Evolutionary conservation across 371 early-diverging fungal species (phyloP), one percentile per base, ranked within the genome.

Genomic region (Basidiobolus meristosporus): DNA sequence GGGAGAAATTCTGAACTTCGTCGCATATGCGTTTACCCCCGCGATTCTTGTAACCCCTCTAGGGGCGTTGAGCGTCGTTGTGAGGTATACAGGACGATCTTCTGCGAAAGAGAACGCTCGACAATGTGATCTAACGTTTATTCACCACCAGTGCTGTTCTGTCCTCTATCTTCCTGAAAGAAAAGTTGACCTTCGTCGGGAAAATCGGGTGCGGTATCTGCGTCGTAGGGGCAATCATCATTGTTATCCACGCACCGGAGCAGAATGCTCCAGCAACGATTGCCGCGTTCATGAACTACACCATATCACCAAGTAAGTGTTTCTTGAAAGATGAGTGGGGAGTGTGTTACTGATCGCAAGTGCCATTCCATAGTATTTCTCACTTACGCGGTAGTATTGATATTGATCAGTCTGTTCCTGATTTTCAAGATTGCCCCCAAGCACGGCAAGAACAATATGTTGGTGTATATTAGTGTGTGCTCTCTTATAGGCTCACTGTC

Each of bases 21-120:
- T 85, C 3, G 96, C 93, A 3, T 95, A 92, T 52, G 74, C 89
- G 14, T 91, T 81, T 59, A 86, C 93, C 12, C 91, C 87, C 2
- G 93, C 93, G 2, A 84, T 95, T 28, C 49, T 92, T 26, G 89
- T 95, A 7, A 92, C 96, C 9, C 93, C 96, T n/a, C 57, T 95
- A 22, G 96, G 96, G 14, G 92, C 90, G 6, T 61, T 92, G 7
- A 77, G 78, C 53, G 97, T 93, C 12, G 73, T 87, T 23, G 65
- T 87, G 17, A 59, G 59, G 62, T 62, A 56, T n/a, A n/a, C n/a
- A 34, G 45, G 15, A 0, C 23, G 34, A 23, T 36, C 20, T 26
- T 20, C 14, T 21, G 10, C 38, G 28, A 14, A 21, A 36, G 14
- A 33, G 33, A 17, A 21, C 37, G 9, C 3, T 9, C 26, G 3